Evolutionary conservation across 352 stramenopile species (phyloP).

Genomic region (Phytophthora pini): DNA sequence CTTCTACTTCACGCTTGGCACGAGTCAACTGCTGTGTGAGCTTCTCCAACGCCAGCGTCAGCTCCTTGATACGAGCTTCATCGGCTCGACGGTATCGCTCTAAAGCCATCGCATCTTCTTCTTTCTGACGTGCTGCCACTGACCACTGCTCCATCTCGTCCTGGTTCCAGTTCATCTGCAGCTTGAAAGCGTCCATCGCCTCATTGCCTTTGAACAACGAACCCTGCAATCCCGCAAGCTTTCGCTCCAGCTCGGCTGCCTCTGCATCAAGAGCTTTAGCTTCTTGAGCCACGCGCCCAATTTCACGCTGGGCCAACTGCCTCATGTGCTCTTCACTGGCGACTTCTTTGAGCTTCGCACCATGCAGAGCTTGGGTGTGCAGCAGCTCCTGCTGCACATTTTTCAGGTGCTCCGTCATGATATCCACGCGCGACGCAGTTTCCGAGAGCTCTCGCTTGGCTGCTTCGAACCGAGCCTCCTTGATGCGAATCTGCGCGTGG

Average conservation of each 20-base stretch:
- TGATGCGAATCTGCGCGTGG: slow-evolving; percentile 80
- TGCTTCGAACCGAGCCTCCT: slow-evolving; percentile 73
- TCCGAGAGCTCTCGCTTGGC: slow-evolving; percentile 79
- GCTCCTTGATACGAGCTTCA: slow-evolving; percentile 95
- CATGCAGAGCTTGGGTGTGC: slow-evolving; percentile 94
- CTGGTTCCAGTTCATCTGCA: slow-evolving; percentile 98
- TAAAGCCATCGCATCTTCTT: slow-evolving; percentile 94
- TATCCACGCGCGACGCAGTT: slow-evolving; percentile 88
- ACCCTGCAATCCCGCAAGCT: slow-evolving; percentile 90
- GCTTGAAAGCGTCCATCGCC: slow-evolving; percentile 95
- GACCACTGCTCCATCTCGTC: slow-evolving; percentile 98
- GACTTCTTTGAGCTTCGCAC: slow-evolving; percentile 94
- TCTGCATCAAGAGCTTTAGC: slow-evolving; percentile 78
- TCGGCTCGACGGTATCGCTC: slow-evolving; percentile 94
- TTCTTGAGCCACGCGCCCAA: slow-evolving; percentile 83
- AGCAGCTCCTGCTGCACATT: slow-evolving; percentile 96
- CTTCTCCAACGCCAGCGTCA: slow-evolving; percentile 94
- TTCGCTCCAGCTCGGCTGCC: slow-evolving; percentile 79
- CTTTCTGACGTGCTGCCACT: slow-evolving; percentile 95
- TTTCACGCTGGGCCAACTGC: slow-evolving; percentile 91
- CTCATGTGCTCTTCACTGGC: slow-evolving; percentile 94
- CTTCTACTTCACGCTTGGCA: slow-evolving; percentile 78
- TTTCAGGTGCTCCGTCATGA: slow-evolving; percentile 97
- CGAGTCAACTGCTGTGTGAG: slow-evolving; percentile 88
- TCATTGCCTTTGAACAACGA: slow-evolving; percentile 94